These are phyloP conservation scores for Diaporthe citri DNA, from an alignment of 2,329 filamentous ascomycete genomes.

Conservation along the genomic window DNA sequence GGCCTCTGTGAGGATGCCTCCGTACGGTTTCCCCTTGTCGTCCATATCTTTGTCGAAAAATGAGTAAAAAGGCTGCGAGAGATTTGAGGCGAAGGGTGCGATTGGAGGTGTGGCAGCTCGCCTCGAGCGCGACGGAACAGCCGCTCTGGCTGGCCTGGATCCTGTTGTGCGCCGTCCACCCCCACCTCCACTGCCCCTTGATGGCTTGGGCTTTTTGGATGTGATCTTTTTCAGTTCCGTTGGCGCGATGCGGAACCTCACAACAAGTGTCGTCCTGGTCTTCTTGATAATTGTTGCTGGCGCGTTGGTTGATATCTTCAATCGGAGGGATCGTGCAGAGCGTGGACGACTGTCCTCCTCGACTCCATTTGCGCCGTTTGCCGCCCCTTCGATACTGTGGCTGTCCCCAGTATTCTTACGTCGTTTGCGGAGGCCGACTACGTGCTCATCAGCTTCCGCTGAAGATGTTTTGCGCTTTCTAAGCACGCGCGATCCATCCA, in stretches of 20 bases:
- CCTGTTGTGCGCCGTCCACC: constrained; percentile 60
- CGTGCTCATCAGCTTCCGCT: constrained; percentile 73
- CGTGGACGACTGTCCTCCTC: constrained; percentile 53
- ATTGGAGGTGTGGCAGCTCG: constrained; percentile 54
- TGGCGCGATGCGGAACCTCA: constrained; percentile 71
- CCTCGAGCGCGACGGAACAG: constrained; percentile 49
- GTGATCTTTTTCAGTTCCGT: constrained; percentile 72
- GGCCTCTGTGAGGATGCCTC: constrained; percentile 87
- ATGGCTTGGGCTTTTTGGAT: constrained; percentile 68
- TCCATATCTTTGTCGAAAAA: constrained; percentile 92
- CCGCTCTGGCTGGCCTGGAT: constrained; percentile 47
- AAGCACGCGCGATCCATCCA: constrained; percentile 82
- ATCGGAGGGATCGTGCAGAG: constrained; percentile 70
- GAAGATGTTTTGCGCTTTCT: constrained; percentile 89
- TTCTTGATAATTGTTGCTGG: constrained; percentile 58
- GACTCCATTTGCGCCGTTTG: constrained; percentile 42
- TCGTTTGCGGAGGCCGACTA: constrained; percentile 65
- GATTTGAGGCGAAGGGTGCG: constrained; percentile 50
- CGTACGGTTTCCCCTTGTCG: constrained; percentile 95
- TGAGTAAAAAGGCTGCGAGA: constrained; percentile 84
- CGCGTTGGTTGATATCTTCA: constrained; percentile 58
- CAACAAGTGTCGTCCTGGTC: constrained; percentile 60
- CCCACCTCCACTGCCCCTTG: constrained; percentile 56
- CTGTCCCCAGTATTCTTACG: constrained; percentile 62
- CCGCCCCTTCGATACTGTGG: constrained; percentile 49